These are phyloP conservation scores for Fusarium tricinctum DNA, from an alignment of 2,329 filamentous ascomycete species.

Conservation along the genomic window DNA sequence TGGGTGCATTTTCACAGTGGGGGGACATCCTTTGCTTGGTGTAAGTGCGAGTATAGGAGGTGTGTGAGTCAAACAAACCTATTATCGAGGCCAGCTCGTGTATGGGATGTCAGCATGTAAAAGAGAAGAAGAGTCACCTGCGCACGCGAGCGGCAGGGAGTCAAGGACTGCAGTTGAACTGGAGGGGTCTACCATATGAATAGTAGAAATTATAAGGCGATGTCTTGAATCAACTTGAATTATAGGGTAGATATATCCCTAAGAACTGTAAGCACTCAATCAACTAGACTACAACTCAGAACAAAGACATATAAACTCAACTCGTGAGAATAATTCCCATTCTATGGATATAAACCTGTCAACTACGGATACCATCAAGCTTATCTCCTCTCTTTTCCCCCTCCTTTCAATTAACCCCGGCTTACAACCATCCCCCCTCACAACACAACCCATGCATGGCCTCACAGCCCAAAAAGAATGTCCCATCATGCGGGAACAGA, in stretches of 20 bases:
- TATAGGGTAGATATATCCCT: neutral
- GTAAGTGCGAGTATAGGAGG: constrained; percentile 22
- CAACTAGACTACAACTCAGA: neutral
- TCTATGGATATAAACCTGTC: constrained; percentile 28
- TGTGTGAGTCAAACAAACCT: constrained; percentile 16
- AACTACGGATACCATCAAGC: constrained; percentile 11
- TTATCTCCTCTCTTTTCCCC: constrained; percentile 26
- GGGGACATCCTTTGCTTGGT: neutral
- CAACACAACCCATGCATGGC: constrained; percentile 15
- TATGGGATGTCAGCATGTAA: constrained; percentile 5
- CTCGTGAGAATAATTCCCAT: constrained; percentile 28
- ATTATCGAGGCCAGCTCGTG: constrained; percentile 5
- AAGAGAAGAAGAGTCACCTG: constrained; percentile 23
- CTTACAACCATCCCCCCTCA: constrained; percentile 23
- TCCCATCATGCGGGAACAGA: constrained; percentile 31
- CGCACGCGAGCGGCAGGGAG: constrained; percentile 8
- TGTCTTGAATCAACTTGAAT: constrained; percentile 3
- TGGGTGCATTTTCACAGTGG: neutral
- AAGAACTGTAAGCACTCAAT: neutral
- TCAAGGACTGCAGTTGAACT: constrained; percentile 8
- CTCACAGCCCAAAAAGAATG: constrained; percentile 9
- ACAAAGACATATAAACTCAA: neutral
- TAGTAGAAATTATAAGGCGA: neutral
- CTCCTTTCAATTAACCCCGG: constrained; percentile 23
- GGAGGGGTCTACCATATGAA: constrained; percentile 5